Percentiles rank a stretch among this genome's conserved stretches.
Evolutionary conservation across 176 grass and related monocot genomes (phyloP).

Genomic region (Oryza coarctata): DNA sequence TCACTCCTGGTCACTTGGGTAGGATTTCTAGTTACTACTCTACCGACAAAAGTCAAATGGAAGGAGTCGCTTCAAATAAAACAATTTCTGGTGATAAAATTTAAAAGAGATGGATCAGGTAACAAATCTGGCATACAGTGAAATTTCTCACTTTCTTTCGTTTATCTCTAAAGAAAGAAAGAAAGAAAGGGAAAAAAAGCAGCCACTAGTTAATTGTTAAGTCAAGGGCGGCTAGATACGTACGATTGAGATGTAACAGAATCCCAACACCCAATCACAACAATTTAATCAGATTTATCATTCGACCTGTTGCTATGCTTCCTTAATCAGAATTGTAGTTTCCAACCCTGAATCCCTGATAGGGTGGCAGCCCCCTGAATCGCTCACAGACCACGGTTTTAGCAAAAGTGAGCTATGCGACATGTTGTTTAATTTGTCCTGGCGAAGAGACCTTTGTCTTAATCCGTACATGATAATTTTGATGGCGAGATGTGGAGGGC

Average conservation of each 20-base stretch:
- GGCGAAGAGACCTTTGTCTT: background rate
- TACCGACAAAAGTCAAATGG: too few species aligned
- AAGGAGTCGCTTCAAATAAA: too few species aligned
- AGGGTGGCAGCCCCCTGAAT: background rate
- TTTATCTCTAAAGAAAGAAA: background rate
- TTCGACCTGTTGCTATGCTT: background rate
- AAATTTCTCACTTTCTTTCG: too few species aligned
- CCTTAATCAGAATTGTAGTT: background rate
- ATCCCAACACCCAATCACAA: background rate
- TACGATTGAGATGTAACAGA: background rate
- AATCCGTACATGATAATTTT: background rate
- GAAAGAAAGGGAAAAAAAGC: background rate
- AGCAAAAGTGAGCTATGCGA: background rate
- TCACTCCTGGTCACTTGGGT: too few species aligned
- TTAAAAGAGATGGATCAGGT: too few species aligned
- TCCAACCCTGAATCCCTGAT: background rate
- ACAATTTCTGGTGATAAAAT: too few species aligned
- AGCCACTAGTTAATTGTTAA: background rate
- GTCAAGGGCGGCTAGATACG: background rate
- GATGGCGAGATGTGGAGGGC: constrained; percentile 23
- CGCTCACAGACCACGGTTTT: constrained; percentile 4
- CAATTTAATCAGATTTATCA: background rate
- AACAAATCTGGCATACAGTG: too few species aligned
- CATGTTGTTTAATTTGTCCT: background rate
- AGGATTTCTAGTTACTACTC: too few species aligned